Conservation (phyloP, 164 flowering plant species). For the Tetrastigma voinierianum region DNA sequence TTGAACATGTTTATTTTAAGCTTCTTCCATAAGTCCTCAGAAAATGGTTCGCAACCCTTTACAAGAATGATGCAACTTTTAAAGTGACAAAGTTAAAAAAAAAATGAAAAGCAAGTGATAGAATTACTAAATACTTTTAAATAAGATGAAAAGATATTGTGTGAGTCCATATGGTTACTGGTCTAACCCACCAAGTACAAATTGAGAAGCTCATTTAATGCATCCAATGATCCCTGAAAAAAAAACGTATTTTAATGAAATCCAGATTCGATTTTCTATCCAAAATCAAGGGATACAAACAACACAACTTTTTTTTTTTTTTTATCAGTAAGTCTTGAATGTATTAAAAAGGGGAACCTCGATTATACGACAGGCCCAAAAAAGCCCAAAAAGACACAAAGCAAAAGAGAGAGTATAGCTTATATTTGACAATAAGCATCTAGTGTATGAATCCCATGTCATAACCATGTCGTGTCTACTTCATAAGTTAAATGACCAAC, state of each 20-base stretch:
- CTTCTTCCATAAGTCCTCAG: conserved; percentile 88
- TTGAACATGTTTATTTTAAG: conserved; percentile 52
- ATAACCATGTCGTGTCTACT: too few species aligned
- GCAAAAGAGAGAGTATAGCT: too few species aligned
- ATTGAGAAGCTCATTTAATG: conserved; percentile 62
- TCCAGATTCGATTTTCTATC: too few species aligned
- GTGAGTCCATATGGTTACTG: conserved; percentile 52
- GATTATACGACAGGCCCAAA: too few species aligned
- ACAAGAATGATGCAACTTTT: conserved; percentile 66
- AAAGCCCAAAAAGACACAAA: too few species aligned
- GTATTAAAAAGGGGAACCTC: too few species aligned
- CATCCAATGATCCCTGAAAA: conserved; percentile 80
- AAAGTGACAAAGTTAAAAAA: conserved; percentile 7
- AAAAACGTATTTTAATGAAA: not conserved
- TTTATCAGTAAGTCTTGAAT: too few species aligned
- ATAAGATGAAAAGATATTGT: conserved; percentile 2
- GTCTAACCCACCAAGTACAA: conserved; percentile 85
- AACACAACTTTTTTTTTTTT: too few species aligned
- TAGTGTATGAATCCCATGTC: too few species aligned
- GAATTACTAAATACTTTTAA: not conserved
- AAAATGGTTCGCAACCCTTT: conserved; percentile 79
- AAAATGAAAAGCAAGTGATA: not conserved
- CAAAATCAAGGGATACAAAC: too few species aligned
- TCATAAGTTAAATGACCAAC: too few species aligned
- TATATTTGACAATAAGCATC: too few species aligned